Evolutionary conservation across 1,139 yeast species (phyloP), one percentile per base, ranked within the genome.

Genomic region (Blastobotrys apis): DNA sequence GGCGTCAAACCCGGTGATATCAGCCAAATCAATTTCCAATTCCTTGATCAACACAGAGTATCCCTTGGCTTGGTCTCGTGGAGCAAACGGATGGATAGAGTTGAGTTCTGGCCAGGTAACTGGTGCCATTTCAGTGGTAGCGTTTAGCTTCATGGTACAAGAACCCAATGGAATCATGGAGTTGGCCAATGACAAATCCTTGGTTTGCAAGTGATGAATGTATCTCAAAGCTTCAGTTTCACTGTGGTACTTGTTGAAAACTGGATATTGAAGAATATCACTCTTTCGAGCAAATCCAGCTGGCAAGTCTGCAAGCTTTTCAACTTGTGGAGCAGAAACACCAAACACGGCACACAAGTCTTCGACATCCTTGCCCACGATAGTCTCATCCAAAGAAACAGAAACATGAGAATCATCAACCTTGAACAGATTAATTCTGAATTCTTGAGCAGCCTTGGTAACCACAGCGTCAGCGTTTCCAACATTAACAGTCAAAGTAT

Each of bases 121-220:
- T 37, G 97, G 90, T 53, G 80, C 78, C 97, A 92, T 92, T 65
- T 87, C 94, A 13, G 88, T 94, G 2, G 97, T 90, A 43, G 96
- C 84, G 62, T 92, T 92, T 60, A 92, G 75, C 67, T 92, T 92
- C 98, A 92, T 92, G 29, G 98, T 92, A 72, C 98, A 92, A 8
- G 96, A 87, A 29, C 98, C 98, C 53, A 92, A 76, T 33, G 97
- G 94, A 52, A 92, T 92, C 98, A 92, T 92, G 12, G 97, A 85
- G 63, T 88, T 85, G 22, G 97, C 96, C 52, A 92, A 74, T 0
- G 97, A 90, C 53, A 92, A 73, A 68, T 92, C 98, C 68, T 84
- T 87, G 49, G 81, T 72, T 68, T 92, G 97, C 50, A 92, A 73
- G 52, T 78, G 76, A 63, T 87, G 94, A 59, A 92, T 72, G 69